Evolutionary conservation across 1,284 basidiomycete genomes (phyloP), one percentile per base, ranked within the genome.

Genomic region (Thelephora terrestris): DNA sequence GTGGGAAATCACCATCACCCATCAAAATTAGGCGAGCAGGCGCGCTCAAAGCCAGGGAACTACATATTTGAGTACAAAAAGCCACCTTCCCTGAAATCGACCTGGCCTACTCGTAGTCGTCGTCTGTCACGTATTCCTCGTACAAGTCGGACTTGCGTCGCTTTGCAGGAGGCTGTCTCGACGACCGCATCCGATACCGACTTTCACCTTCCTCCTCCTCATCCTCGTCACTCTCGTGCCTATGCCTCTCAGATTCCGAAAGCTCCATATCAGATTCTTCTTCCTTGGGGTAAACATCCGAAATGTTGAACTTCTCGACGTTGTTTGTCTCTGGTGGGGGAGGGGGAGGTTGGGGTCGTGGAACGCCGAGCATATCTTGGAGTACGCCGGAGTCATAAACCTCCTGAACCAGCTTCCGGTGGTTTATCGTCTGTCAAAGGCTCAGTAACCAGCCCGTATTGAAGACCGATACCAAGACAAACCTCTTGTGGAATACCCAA

Each of bases 401-500:
- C 52, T 87, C 82, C 59, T 78, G 73, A 5, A 90, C 77, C 16
- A 86, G 66, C 47, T 67, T 68, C 27, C 86, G 76, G 57, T 85
- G 83, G 49, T 82, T 84, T 48, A 88, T 75, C 2, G 79, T 83
- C 83, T 88, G 56, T 16, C 39, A 39, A 48, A 50, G 32, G 45
- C 50, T 48, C 44, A 50, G 43, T 51, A 57, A 43, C 46, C 24
- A 53, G 46, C 50, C 55, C 21, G 47, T 40, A 27, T n/a, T 14
- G 27, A 43, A 48, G 18, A 34, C 29, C 52, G 23, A 46, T 32
- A 58, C 39, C 24, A 23, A 21, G 24, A 59, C 78, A 57, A 52
- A 90, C 89, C 71, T 92, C 85, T 58, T 85, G 82, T 1, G 85
- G 84, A 5, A 95, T 77, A 29, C 86, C 86, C 69, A 96, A 73